Base-by-base conservation (phyloP, 495 filamentous ascomycete species). In the Hyaloscypha variabilis region DNA sequence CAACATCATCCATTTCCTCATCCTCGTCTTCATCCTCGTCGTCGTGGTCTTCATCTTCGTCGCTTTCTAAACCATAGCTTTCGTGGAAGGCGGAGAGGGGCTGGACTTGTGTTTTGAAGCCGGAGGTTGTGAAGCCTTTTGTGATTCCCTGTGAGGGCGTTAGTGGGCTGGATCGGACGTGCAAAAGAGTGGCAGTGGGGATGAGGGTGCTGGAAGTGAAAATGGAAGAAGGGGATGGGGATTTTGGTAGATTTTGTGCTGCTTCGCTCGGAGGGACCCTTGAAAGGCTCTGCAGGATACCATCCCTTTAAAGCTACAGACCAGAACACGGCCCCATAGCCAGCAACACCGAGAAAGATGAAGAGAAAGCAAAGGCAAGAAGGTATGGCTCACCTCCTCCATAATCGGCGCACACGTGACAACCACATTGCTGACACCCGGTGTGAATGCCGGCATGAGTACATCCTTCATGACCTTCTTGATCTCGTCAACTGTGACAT, bases 381-480 rank as follows among this genome's bases (percentile, higher is more conserved):
- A 29, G 56, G 14, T 57, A 14, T 60, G 24, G 76, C 87, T 77
- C 79, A 94, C 91, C 82, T 97, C 91, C 67, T 89, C 81, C 84
- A 96, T 90, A 50, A 91, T 85, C 36, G 90, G 87, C 25, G 91
- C 90, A 74, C 94, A 96, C n/a, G 95, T 95, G 62, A 97, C 82
- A 8, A 97, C 86, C 31, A 97, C 77, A 70, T 97, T 94, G 55
- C 91, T 87, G 59, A 80, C 91, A 65, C 86, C 83, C 0, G 92
- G 84, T 60, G 84, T 81, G 73, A 99, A 97, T 23, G 94, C 79
- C 0, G 91, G 90, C 72, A 96, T 65, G 26, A 99, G 79, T 23
- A 93, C 80, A 17, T 92, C 88, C 58, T 78, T 84, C 78, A 98
- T 84, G 17, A 87, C 91, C 26, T 80, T 79, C 72, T 87, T 90